These are phyloP conservation scores for Aspergillus sp. DNA, from an alignment of 2,329 filamentous ascomycete species.

Conservation along the genomic window DNA sequence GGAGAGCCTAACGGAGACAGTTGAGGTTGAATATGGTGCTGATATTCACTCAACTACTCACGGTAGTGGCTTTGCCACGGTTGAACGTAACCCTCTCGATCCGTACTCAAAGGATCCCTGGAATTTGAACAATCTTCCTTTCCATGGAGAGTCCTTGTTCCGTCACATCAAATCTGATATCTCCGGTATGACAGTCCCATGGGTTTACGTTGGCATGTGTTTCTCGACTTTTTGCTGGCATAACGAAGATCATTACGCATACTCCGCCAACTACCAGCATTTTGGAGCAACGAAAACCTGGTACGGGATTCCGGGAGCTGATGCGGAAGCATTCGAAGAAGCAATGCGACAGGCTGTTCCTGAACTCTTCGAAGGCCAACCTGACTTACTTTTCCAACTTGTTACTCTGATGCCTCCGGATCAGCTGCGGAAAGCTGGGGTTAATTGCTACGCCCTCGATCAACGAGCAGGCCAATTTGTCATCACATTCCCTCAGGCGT, in stretches of 20 bases:
- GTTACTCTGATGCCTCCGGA: slow-evolving; percentile 95
- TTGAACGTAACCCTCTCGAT: slow-evolving; percentile 85
- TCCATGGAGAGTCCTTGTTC: slow-evolving; percentile 89
- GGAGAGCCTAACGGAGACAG: slow-evolving; percentile 88
- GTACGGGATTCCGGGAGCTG: slow-evolving; percentile 95
- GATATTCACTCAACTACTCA: slow-evolving; percentile 98
- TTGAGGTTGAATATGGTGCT: slow-evolving; percentile 96
- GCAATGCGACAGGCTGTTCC: slow-evolving; percentile 95
- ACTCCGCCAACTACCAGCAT: slow-evolving; percentile 97
- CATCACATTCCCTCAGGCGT: slow-evolving; percentile 93
- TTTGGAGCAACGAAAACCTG: slow-evolving; percentile 98
- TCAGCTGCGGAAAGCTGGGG: slow-evolving; percentile 87
- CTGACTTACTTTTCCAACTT: slow-evolving; percentile 91
- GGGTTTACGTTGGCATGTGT: slow-evolving; percentile 99
- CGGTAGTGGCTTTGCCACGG: slow-evolving; percentile 92
- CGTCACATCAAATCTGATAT: slow-evolving; percentile 97
- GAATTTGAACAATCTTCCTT: slow-evolving; percentile 91
- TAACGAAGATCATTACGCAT: slow-evolving; percentile 96
- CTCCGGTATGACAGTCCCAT: slow-evolving; percentile 98
- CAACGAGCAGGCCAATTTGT: slow-evolving; percentile 95
- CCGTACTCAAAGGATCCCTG: slow-evolving; percentile 86
- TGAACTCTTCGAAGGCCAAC: slow-evolving; percentile 94
- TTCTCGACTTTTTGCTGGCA: slow-evolving; percentile 99
- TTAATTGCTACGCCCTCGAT: slow-evolving; percentile 91
- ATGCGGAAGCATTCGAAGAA: slow-evolving; percentile 90